phyloP scores from a whole-genome alignment of 805 yeast genomes.

The Kregervanrija fluxuum region DNA sequence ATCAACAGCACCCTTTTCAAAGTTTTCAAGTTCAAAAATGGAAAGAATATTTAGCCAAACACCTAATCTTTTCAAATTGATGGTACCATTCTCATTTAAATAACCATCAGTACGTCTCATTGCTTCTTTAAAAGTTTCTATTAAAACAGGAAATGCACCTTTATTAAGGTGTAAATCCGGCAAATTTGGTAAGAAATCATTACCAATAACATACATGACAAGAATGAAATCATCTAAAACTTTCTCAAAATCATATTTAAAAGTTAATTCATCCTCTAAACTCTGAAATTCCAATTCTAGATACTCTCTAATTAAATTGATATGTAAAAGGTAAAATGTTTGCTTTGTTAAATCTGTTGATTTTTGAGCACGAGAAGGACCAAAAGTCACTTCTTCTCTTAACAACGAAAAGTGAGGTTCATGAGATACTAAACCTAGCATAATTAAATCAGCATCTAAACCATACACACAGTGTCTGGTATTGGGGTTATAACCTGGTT shows the following conservation, averaged over 20 bases:
- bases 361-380: conserved; percentile 31
- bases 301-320: conserved; percentile 86
- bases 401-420: conserved; percentile 93
- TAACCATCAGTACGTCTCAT: conserved; percentile 74
- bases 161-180: conserved; percentile 91
- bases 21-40: conserved; percentile 75
- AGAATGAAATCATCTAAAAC: conserved; percentile 88
- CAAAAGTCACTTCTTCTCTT: conserved; percentile 94
- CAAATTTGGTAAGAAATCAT: conserved; percentile 93
- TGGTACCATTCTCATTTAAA: conserved; percentile 73
- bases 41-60: conserved; percentile 72
- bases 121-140: conserved; percentile 81
- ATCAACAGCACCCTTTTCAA: conserved; percentile 78
- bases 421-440: conserved; percentile 85
- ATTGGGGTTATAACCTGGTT: conserved; percentile 66
- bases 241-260: conserved; percentile 79
- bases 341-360: conserved; percentile 60
- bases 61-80: conserved; percentile 65
- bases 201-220: conserved; percentile 91
- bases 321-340: conserved; percentile 74
- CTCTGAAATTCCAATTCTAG: conserved; percentile 77
- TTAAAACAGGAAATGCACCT: conserved; percentile 91
- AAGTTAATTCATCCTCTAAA: conserved; percentile 53
- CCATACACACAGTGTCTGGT: conserved; percentile 93
- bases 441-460: conserved; percentile 90